Conservation (phyloP, 2,329 filamentous ascomycete species). For the Tympanopsis confertula region DNA sequence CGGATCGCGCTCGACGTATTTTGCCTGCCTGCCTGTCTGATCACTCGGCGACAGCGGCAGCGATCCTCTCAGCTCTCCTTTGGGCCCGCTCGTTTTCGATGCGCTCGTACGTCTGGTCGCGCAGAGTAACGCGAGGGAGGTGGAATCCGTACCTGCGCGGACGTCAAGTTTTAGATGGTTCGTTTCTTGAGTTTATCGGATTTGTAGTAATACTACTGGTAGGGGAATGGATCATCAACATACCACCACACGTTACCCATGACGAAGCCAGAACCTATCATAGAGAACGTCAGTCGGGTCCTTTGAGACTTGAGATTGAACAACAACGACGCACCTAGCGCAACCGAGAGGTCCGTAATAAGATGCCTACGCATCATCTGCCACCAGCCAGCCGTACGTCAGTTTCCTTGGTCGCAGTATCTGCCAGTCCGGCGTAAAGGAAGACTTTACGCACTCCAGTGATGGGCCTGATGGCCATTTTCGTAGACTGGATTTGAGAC, state of each 20-base stretch:
- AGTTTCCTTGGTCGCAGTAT: no score
- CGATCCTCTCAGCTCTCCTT: not conserved
- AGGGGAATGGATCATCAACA: not conserved
- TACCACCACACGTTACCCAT: not conserved
- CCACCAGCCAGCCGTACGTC: not conserved
- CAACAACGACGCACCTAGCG: not conserved
- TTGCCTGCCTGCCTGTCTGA: no score
- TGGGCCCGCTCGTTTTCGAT: not conserved
- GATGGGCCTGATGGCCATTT: not conserved
- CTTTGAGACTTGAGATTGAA: no score
- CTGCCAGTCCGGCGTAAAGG: not conserved
- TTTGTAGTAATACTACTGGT: no score
- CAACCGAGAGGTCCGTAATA: not conserved
- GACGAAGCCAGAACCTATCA: not conserved
- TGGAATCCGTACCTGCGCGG: not conserved
- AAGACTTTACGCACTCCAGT: not conserved
- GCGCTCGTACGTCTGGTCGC: not conserved
- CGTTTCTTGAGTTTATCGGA: no score
- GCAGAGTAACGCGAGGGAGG: not conserved
- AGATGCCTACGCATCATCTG: not conserved
- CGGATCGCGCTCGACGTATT: no score
- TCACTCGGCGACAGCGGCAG: no score
- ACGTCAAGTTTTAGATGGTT: no score
- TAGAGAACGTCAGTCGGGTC: no score
- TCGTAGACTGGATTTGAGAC: no score